A percentile compares a stretch with the other conserved stretches of the same genome.
Conservation (phyloP, 805 yeast genomes). For the Ogataea pignaliae region DNA sequence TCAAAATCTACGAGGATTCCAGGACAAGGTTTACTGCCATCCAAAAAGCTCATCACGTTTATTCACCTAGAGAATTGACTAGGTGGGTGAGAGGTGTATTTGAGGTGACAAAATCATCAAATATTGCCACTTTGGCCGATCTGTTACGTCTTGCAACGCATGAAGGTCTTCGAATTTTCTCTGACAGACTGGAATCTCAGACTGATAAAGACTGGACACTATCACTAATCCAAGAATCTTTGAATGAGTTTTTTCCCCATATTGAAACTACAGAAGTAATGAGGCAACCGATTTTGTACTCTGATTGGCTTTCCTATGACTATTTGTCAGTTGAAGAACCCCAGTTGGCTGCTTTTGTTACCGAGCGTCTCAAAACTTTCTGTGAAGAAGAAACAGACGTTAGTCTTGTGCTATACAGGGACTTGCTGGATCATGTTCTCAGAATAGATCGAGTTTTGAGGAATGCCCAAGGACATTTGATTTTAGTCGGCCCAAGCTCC, state of each 20-base stretch:
- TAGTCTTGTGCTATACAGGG: conserved; percentile 59
- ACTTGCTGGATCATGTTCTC: conserved; percentile 67
- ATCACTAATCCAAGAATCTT: conserved; percentile 30
- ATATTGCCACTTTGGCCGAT: conserved; percentile 33
- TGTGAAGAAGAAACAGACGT: conserved; percentile 73
- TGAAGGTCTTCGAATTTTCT: conserved; percentile 74
- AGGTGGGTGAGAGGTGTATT: conserved; percentile 80
- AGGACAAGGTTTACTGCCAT: conserved; percentile 34
- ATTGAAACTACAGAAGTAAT: conserved; percentile 34
- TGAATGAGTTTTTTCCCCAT: conserved; percentile 42
- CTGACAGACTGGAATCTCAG: conserved; percentile 56
- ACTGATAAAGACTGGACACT: conserved; percentile 50
- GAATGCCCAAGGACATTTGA: conserved; percentile 87
- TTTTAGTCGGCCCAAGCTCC: conserved; percentile 76
- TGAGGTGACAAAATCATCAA: conserved; percentile 24
- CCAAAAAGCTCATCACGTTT: conserved; percentile 57
- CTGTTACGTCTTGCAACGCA: conserved; percentile 71
- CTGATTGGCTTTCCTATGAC: conserved; percentile 67
- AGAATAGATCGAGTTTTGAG: conserved; percentile 77
- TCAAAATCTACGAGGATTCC: conserved; percentile 51
- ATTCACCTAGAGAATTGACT: conserved; percentile 88
- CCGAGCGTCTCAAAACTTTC: conserved; percentile 62
- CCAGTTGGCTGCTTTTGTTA: conserved; percentile 50
- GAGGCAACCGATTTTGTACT: conserved; percentile 54
- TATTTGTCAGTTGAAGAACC: conserved; percentile 51